Conservation (phyloP, 208 protist species). For the Leishmania major region DNA sequence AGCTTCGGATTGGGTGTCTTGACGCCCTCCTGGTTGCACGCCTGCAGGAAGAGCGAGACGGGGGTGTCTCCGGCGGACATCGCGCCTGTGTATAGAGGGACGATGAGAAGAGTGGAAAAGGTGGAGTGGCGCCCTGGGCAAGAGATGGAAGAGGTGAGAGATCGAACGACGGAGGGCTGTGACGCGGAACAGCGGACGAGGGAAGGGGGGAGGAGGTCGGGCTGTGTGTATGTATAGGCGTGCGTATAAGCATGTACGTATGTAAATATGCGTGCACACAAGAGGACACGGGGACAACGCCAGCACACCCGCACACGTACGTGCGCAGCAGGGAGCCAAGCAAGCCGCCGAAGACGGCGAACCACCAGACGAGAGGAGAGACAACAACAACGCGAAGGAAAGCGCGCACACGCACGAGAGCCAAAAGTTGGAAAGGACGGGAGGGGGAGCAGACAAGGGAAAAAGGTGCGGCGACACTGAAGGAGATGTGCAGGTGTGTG, state of each 20-base stretch:
- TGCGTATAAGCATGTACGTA: not conserved
- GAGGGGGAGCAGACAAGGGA: not conserved
- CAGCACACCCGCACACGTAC: not conserved
- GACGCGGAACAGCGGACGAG: not conserved
- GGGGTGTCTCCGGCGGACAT: constrained; percentile 62
- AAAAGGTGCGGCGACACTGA: not conserved
- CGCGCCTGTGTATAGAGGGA: not conserved
- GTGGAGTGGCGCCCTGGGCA: not conserved
- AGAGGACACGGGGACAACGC: not conserved
- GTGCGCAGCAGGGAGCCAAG: not conserved
- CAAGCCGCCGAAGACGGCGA: not conserved
- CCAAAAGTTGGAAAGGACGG: not conserved
- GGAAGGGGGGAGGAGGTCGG: too few species aligned
- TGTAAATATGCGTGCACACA: not conserved
- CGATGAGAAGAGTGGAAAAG: not conserved
- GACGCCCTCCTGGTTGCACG: constrained; percentile 81
- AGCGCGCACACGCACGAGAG: constrained; percentile 1
- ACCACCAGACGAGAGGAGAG: not conserved
- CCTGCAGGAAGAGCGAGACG: constrained; percentile 57
- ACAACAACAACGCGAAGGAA: too few species aligned
- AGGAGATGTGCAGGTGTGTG: not conserved
- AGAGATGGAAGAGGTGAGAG: not conserved
- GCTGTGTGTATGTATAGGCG: not conserved
- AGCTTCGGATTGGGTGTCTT: constrained; percentile 82
- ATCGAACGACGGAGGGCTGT: not conserved